Evolutionary conservation across 306 rosid genomes (phyloP).

Genomic region (Castanea crenata): DNA sequence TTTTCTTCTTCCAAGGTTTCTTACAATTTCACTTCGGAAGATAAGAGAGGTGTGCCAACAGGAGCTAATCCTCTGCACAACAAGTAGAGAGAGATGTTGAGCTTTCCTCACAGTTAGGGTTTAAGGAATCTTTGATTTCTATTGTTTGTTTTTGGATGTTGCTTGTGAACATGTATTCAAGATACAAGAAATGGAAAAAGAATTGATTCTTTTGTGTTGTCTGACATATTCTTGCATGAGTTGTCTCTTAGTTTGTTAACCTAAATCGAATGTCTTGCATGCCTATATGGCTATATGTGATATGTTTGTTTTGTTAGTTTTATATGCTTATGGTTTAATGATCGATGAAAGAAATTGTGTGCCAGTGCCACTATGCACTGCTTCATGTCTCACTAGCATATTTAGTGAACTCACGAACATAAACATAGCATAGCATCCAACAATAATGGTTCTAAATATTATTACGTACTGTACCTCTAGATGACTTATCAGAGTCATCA

Average conservation of each 20-base stretch:
- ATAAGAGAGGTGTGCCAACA: constrained; percentile 55
- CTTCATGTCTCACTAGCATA: background rate
- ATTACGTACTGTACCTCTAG: too few relatives aligned
- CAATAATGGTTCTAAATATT: background rate
- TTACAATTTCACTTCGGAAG: constrained; percentile 28
- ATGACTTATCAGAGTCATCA: too few relatives aligned
- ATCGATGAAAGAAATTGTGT: constrained; percentile 17
- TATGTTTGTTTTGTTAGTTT: background rate
- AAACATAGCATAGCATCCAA: background rate
- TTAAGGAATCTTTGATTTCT: constrained; percentile 41
- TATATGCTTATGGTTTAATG: background rate
- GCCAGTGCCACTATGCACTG: background rate
- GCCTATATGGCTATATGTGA: constrained; percentile 34
- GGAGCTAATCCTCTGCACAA: constrained; percentile 72
- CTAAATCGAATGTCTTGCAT: constrained; percentile 31
- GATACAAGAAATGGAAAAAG: constrained; percentile 11
- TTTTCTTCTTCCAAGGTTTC: constrained; percentile 15
- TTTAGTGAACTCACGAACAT: background rate
- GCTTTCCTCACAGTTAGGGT: background rate
- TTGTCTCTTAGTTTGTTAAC: constrained; percentile 50
- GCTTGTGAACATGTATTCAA: constrained; percentile 21
- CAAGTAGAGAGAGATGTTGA: constrained; percentile 24
- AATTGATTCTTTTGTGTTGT: constrained; percentile 27
- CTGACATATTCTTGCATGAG: constrained; percentile 63
- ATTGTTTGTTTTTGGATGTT: constrained; percentile 46